Percentiles rank a stretch among this genome's conserved stretches.
Evolutionary conservation across 192 early-diverging fungal species (phyloP).

Genomic region (Backusella circina): DNA sequence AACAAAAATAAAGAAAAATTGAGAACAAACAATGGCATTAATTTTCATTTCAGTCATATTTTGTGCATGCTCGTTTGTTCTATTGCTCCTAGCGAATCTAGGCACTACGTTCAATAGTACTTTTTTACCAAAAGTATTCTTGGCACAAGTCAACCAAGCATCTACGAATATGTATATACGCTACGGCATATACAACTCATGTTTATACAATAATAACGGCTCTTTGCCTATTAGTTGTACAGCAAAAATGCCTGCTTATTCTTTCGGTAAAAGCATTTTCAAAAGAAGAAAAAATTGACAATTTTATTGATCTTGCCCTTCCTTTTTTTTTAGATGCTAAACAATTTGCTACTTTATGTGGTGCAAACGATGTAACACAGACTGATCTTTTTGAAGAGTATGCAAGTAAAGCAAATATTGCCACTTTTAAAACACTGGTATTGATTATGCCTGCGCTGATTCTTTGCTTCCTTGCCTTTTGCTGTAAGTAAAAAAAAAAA

Average conservation of each 20-base stretch:
- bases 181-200: constrained; percentile 28
- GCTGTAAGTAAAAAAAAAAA: neutral
- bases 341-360: constrained; percentile 8
- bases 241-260: neutral
- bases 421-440: neutral
- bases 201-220: neutral
- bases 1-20: neutral
- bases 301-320: neutral
- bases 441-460: constrained; percentile 11
- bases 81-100: constrained; percentile 20
- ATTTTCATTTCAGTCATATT: constrained; percentile 7
- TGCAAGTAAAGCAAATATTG: neutral
- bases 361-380: neutral
- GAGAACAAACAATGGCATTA: neutral
- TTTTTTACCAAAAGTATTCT: constrained; percentile 16
- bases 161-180: constrained; percentile 12
- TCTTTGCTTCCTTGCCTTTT: constrained; percentile 8
- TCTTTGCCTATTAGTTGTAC: neutral
- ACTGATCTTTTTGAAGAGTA: neutral
- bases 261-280: neutral
- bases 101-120: constrained; percentile 27
- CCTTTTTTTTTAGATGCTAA: neutral
- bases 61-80: neutral
- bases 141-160: constrained; percentile 2
- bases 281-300: neutral